These are phyloP conservation scores for Globisporangium polare DNA, from an alignment of 352 stramenopile genomes.

Conservation along the genomic window DNA sequence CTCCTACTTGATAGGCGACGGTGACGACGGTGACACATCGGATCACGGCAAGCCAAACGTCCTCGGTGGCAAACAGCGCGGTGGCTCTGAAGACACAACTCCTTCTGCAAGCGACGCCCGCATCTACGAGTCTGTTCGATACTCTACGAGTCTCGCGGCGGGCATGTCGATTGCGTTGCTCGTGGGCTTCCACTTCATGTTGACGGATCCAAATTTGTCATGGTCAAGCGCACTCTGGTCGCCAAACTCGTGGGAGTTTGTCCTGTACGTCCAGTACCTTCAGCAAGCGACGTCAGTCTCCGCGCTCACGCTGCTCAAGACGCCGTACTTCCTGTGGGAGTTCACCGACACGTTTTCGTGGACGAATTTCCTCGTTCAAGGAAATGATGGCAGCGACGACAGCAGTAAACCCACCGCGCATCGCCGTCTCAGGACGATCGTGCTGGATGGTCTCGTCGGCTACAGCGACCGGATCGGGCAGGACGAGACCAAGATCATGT, in stretches of 20 bases:
- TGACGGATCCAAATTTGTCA: slow-evolving; percentile 11
- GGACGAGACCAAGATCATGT: slow-evolving; percentile 21
- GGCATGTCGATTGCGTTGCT: slow-evolving; percentile 20
- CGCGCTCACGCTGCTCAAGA: slow-evolving; percentile 28
- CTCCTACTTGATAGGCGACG: background rate
- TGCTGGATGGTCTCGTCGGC: slow-evolving; percentile 21
- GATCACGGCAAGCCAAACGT: slow-evolving; percentile 5
- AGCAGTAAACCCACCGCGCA: background rate
- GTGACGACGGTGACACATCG: background rate
- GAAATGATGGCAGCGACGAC: background rate
- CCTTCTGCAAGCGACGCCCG: background rate
- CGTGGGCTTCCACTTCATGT: slow-evolving; percentile 20
- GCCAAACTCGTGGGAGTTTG: slow-evolving; percentile 47
- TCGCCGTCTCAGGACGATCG: slow-evolving; percentile 20
- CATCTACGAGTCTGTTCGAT: slow-evolving; percentile 21
- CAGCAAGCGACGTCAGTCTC: slow-evolving; percentile 41
- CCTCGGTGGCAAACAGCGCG: slow-evolving; percentile 9
- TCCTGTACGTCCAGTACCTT: slow-evolving; percentile 38
- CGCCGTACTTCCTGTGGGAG: slow-evolving; percentile 29
- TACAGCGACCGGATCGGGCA: slow-evolving; percentile 33
- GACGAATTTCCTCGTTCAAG: slow-evolving; percentile 39
- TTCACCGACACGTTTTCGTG: slow-evolving; percentile 47
- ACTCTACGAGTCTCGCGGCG: slow-evolving; percentile 12
- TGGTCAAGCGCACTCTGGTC: slow-evolving; percentile 15
- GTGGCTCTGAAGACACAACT: background rate